Evolutionary conservation across 331 rosid species (phyloP).

Genomic region (Prunus yedoensis): DNA sequence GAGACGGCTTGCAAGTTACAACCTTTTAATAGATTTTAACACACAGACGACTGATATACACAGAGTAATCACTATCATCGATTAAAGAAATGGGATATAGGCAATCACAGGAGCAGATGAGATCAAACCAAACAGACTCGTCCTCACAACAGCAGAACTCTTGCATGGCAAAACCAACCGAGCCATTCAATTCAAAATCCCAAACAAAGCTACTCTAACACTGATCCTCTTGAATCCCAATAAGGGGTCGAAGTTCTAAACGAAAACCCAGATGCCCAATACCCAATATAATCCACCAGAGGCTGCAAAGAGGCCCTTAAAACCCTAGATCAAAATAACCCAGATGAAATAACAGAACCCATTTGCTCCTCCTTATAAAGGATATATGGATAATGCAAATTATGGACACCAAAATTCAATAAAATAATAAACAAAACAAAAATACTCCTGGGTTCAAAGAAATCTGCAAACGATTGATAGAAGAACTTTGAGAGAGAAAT

Average conservation of each 20-base stretch:
- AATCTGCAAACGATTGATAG: neutral
- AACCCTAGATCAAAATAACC: conserved; percentile 41
- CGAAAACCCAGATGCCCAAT: conserved; percentile 31
- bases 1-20: neutral
- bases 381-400: conserved; percentile 43
- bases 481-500: neutral
- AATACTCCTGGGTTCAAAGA: neutral
- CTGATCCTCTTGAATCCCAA: neutral
- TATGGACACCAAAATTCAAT: conserved; percentile 43
- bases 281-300: conserved; percentile 27
- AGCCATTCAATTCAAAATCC: conserved; percentile 43
- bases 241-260: conserved; percentile 1
- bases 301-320: conserved; percentile 3
- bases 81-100: conserved; percentile 11
- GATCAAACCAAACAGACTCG: conserved; percentile 49
- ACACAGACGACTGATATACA: neutral
- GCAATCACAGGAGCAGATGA: conserved; percentile 53
- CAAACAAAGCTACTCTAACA: conserved; percentile 18
- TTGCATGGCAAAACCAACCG: conserved; percentile 53
- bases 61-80: neutral
- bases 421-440: conserved; percentile 9
- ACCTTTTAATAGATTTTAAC: neutral
- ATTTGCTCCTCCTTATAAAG: conserved; percentile 14
- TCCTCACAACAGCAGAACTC: conserved; percentile 45
- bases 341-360: conserved; percentile 24